These are phyloP conservation scores for Xanthoconium purpureum DNA, from an alignment of 768 basidiomycete genomes.

Conservation along the genomic window DNA sequence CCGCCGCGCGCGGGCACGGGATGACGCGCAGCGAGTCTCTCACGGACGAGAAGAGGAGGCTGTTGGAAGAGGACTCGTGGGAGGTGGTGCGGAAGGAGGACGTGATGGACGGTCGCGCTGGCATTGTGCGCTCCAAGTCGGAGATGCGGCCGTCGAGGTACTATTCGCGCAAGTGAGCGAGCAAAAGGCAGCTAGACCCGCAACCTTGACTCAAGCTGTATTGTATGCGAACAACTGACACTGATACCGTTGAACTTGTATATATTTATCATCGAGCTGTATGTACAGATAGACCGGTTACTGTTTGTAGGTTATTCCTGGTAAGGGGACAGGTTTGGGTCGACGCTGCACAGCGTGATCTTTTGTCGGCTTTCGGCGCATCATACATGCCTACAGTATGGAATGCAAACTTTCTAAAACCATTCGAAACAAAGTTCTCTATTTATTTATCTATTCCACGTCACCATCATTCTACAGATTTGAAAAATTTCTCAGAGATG, in stretches of 20 bases:
- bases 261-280: constrained; percentile 6
- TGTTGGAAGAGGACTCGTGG: constrained; percentile 22
- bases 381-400: too few species aligned
- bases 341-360: too few species aligned
- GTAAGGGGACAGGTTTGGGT: neutral
- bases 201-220: neutral
- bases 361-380: too few species aligned
- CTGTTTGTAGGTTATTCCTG: neutral
- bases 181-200: neutral
- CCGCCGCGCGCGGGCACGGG: neutral
- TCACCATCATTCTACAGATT: too few species aligned
- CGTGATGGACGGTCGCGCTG: neutral
- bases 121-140: constrained; percentile 24
- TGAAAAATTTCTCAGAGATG: too few species aligned
- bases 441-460: too few species aligned
- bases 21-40: constrained; percentile 12
- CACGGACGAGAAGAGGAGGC: constrained; percentile 16
- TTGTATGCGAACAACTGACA: neutral
- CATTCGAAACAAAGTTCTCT: too few species aligned
- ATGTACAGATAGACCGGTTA: constrained; percentile 7
- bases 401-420: too few species aligned
- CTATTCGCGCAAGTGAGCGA: constrained; percentile 13
- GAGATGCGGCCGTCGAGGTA: constrained; percentile 23
- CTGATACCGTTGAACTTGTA: neutral
- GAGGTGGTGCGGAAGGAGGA: constrained; percentile 16